phyloP scores from a whole-genome alignment of 1,284 basidiomycete species.

The Porphyrellus sp. region DNA sequence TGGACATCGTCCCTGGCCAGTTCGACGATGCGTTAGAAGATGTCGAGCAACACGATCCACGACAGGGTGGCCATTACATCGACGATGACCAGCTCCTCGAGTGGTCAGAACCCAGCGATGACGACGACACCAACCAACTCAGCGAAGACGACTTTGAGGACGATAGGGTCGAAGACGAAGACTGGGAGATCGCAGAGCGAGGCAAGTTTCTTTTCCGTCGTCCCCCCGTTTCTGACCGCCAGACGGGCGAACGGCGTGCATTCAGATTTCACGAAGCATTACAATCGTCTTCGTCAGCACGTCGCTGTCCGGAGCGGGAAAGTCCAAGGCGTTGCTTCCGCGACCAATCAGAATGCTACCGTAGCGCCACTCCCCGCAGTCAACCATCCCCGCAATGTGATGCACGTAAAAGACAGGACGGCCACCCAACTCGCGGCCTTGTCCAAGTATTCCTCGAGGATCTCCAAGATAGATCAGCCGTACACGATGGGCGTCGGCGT shows the following conservation, averaged over 20 bases:
- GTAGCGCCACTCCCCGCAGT: conserved; percentile 69
- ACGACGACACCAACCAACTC: conserved; percentile 40
- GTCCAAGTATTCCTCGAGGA: conserved; percentile 65
- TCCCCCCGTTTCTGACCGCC: neutral
- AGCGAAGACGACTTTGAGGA: conserved; percentile 50
- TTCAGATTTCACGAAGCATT: conserved; percentile 96
- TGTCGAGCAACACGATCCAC: conserved; percentile 17
- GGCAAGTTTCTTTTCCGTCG: conserved; percentile 39
- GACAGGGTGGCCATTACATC: conserved; percentile 45
- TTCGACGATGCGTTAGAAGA: conserved; percentile 49
- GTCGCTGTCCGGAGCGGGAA: conserved; percentile 69
- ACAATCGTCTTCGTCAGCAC: conserved; percentile 87
- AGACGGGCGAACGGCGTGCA: neutral
- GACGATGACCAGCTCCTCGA: conserved; percentile 44
- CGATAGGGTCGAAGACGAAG: conserved; percentile 77
- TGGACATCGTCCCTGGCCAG: conserved; percentile 42
- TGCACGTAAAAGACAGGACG: conserved; percentile 49
- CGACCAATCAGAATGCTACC: conserved; percentile 44
- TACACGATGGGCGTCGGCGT: conserved; percentile 78
- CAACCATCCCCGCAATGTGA: conserved; percentile 55
- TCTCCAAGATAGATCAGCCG: conserved; percentile 69
- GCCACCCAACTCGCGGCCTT: conserved; percentile 67
- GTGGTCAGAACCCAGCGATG: conserved; percentile 41
- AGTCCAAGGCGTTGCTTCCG: conserved; percentile 53
- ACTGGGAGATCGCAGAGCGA: conserved; percentile 85